These are phyloP conservation scores for Pichia sp. DNA, from an alignment of 1,139 yeast species.

Conservation along the genomic window DNA sequence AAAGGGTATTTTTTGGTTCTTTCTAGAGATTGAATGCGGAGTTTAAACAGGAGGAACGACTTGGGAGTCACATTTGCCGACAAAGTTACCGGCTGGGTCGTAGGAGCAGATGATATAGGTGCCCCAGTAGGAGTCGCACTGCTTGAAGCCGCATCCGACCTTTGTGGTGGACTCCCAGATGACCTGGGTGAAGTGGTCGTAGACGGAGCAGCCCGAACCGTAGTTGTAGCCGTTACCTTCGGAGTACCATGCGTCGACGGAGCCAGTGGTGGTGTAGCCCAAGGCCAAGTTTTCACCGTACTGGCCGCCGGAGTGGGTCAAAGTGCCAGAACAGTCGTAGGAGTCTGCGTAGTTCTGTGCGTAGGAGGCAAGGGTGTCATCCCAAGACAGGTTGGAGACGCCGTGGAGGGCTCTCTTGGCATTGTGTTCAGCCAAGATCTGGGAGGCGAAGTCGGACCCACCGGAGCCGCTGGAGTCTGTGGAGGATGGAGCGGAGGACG, in stretches of 20 bases:
- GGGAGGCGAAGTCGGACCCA: slow-evolving; percentile 21
- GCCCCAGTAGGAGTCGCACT: slow-evolving; percentile 45
- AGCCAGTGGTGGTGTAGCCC: slow-evolving; percentile 41
- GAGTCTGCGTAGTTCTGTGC: slow-evolving; percentile 43
- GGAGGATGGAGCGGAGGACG: slow-evolving; percentile 13
- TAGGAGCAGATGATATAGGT: slow-evolving; percentile 67
- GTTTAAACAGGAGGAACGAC: slow-evolving; percentile 39
- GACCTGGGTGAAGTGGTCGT: slow-evolving; percentile 59
- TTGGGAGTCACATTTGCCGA: slow-evolving; percentile 47
- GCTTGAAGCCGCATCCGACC: slow-evolving; percentile 59
- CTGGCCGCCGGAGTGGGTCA: slow-evolving; percentile 46
- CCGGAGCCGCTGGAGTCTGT: not conserved
- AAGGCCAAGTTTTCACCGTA: slow-evolving; percentile 56
- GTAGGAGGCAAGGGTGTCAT: slow-evolving; percentile 41
- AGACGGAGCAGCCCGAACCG: slow-evolving; percentile 35
- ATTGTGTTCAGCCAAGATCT: slow-evolving; percentile 44
- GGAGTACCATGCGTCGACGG: slow-evolving; percentile 62
- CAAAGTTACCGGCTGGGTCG: slow-evolving; percentile 55
- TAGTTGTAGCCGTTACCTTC: slow-evolving; percentile 52
- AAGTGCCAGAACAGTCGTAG: slow-evolving; percentile 46
- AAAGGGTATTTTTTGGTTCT: not conserved
- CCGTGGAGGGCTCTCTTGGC: slow-evolving; percentile 49
- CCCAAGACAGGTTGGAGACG: slow-evolving; percentile 42
- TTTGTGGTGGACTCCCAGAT: slow-evolving; percentile 57
- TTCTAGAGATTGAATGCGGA: not conserved